Evolutionary conservation across 805 yeast species (phyloP).

Genomic region (Hanseniaspora hatyaiensis): DNA sequence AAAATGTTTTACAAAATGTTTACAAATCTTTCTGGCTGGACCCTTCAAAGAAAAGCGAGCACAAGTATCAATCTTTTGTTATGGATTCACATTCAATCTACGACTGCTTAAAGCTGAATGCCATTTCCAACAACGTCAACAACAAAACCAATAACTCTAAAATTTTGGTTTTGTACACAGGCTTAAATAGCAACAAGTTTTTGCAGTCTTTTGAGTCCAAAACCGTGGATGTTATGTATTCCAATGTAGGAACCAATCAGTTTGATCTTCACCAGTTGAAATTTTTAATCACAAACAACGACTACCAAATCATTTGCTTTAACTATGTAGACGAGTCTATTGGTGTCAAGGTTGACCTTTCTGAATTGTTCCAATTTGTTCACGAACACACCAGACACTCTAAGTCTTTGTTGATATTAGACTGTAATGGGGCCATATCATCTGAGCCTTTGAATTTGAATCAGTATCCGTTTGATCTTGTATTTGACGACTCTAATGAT

Average conservation of each 20-base stretch:
- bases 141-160: slow-evolving; percentile 29
- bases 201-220: slow-evolving; percentile 54
- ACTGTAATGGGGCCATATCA: slow-evolving; percentile 90
- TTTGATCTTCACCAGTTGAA: slow-evolving; percentile 38
- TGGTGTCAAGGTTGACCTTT: slow-evolving; percentile 72
- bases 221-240: slow-evolving; percentile 53
- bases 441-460: slow-evolving; percentile 80
- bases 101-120: slow-evolving; percentile 3
- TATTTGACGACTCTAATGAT: slow-evolving; percentile 86
- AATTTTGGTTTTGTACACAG: slow-evolving; percentile 76
- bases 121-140: slow-evolving; percentile 19
- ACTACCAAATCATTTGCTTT: slow-evolving; percentile 62
- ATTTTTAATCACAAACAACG: slow-evolving; percentile 38
- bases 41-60: slow-evolving; percentile 25
- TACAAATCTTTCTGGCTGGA: slow-evolving; percentile 65
- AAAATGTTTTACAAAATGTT: slow-evolving; percentile 51
- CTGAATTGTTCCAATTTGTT: slow-evolving; percentile 49
- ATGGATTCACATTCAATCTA: slow-evolving; percentile 33
- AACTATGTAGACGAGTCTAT: slow-evolving; percentile 97
- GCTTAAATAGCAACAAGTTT: slow-evolving; percentile 75
- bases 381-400: slow-evolving; percentile 48
- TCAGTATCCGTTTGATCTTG: slow-evolving; percentile 79
- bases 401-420: slow-evolving; percentile 72
- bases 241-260: slow-evolving; percentile 63
- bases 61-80: slow-evolving; percentile 64